Conservation (phyloP, 1,284 basidiomycete species). For the Rhodotorula sp. region DNA sequence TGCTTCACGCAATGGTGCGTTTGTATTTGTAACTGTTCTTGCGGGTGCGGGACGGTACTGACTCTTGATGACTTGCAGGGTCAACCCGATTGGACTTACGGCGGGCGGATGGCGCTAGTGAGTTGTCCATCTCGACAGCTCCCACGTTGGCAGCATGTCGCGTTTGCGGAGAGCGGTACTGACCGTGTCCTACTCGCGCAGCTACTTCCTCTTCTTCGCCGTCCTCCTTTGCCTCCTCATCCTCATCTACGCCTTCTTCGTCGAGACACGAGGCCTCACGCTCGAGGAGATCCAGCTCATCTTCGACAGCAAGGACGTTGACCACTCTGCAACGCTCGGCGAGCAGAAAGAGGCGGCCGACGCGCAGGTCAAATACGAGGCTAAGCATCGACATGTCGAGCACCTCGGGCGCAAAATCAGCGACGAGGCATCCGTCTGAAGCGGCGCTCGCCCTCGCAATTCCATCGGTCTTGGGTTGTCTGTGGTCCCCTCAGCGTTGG, state of each 20-base stretch:
- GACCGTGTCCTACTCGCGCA: neutral
- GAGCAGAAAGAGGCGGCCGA: too few species aligned
- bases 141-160: too few species aligned
- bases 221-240: slow-evolving; percentile 57
- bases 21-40: neutral
- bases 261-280: slow-evolving; percentile 61
- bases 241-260: slow-evolving; percentile 64
- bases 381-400: too few species aligned
- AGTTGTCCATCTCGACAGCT: neutral
- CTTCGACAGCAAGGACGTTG: neutral
- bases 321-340: too few species aligned
- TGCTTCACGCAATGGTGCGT: slow-evolving; percentile 3
- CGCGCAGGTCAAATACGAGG: too few species aligned
- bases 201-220: slow-evolving; percentile 58
- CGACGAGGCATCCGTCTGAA: too few species aligned
- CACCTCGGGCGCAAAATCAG: too few species aligned
- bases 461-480: too few species aligned
- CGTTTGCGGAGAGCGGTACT: too few species aligned
- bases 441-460: too few species aligned
- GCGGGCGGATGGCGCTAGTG: slow-evolving; percentile 1
- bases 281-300: neutral
- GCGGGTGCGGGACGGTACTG: too few species aligned
- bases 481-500: too few species aligned
- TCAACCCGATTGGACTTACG: slow-evolving; percentile 13
- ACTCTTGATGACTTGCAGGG: neutral